phyloP scores from a whole-genome alignment of 1,139 yeast species.

The Magnusiomyces tetraspermus region DNA sequence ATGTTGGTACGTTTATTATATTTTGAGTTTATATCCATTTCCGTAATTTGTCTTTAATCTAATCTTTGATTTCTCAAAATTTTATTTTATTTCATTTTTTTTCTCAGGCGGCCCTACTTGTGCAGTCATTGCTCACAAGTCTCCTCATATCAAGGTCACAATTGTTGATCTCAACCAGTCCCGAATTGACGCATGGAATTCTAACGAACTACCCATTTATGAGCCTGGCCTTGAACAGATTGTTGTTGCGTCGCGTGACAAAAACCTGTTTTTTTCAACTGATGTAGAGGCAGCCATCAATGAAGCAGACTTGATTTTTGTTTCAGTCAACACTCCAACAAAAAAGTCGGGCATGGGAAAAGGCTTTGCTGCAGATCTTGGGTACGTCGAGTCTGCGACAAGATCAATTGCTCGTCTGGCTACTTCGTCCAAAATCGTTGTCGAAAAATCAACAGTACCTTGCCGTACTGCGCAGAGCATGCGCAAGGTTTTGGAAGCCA shows the following conservation, averaged over 20 bases:
- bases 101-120: conserved; percentile 24
- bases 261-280: conserved; percentile 26
- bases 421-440: conserved; percentile 24
- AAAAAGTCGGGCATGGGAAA: conserved; percentile 25
- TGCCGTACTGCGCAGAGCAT: conserved; percentile 26
- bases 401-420: conserved; percentile 26
- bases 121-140: conserved; percentile 23
- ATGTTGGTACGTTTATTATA: conserved; percentile 20
- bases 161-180: conserved; percentile 25
- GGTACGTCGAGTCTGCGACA: conserved; percentile 25
- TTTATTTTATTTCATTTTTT: background rate
- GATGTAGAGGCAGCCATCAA: conserved; percentile 24
- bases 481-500: conserved; percentile 25
- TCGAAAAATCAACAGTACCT: conserved; percentile 27
- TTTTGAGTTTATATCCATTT: background rate
- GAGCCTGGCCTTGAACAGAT: conserved; percentile 27
- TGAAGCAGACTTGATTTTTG: conserved; percentile 27
- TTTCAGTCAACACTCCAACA: conserved; percentile 28
- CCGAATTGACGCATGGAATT: conserved; percentile 27
- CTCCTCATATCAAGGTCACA: conserved; percentile 24
- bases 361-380: conserved; percentile 27
- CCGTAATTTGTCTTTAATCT: background rate
- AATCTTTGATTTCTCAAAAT: background rate
- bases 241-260: conserved; percentile 23
- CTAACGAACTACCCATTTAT: conserved; percentile 25